Evolutionary conservation across 2,329 filamentous ascomycete genomes (phyloP).

Genomic region (Cladosporium sp.): DNA sequence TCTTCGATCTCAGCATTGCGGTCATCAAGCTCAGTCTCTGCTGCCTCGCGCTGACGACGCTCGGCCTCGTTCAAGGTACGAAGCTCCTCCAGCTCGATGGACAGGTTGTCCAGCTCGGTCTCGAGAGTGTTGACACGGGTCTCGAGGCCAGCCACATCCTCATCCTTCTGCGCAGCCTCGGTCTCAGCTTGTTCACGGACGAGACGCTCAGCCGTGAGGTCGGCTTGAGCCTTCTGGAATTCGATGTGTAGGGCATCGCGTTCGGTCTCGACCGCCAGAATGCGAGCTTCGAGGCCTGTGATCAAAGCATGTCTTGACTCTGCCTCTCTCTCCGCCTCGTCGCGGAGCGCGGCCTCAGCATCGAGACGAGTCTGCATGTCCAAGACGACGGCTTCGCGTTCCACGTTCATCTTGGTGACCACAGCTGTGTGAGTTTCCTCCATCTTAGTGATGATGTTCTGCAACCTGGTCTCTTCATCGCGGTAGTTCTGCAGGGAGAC

Average conservation of each 20-base stretch:
- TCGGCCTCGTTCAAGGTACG: slow-evolving; percentile 44
- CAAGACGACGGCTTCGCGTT: slow-evolving; percentile 40
- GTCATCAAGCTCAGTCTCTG: slow-evolving; percentile 47
- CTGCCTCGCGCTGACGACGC: slow-evolving; percentile 46
- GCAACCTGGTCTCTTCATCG: slow-evolving; percentile 42
- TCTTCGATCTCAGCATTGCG: slow-evolving; percentile 45
- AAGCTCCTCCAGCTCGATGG: slow-evolving; percentile 40
- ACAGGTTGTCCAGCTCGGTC: slow-evolving; percentile 34
- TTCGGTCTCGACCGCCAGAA: slow-evolving; percentile 42
- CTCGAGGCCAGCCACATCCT: slow-evolving; percentile 43
- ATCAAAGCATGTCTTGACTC: slow-evolving; percentile 44
- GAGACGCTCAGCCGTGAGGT: slow-evolving; percentile 38
- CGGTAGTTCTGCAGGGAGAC: slow-evolving; percentile 44
- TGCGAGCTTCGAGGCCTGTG: slow-evolving; percentile 42
- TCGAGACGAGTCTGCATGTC: slow-evolving; percentile 43
- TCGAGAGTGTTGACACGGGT: slow-evolving; percentile 39
- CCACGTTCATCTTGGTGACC: slow-evolving; percentile 43
- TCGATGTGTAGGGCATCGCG: slow-evolving; percentile 39
- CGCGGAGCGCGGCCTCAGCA: slow-evolving; percentile 41
- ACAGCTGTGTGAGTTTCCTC: slow-evolving; percentile 43
- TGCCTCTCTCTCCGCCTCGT: slow-evolving; percentile 43
- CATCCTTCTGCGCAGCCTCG: slow-evolving; percentile 42
- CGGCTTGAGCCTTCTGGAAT: slow-evolving; percentile 39
- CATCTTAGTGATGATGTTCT: slow-evolving; percentile 42
- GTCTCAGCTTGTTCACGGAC: slow-evolving; percentile 40